phyloP scores from a whole-genome alignment of 2,329 filamentous ascomycete species.

The Verticillium albo-atrum region DNA sequence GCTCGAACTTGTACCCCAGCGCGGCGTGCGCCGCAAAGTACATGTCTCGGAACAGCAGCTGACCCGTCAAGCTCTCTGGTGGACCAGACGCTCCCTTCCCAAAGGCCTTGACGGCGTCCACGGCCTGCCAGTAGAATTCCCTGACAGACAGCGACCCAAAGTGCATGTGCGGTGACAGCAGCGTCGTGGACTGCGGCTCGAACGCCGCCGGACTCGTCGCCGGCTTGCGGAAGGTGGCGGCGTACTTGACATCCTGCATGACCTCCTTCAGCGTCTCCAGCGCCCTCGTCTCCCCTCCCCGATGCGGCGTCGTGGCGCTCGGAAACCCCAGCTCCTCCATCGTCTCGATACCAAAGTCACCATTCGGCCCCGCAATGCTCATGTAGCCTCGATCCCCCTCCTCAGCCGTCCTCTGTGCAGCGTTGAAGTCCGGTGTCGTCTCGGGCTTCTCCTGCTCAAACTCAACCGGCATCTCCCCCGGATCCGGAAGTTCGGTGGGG shows the following conservation, averaged over 20 bases:
- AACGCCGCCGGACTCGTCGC: conserved; percentile 72
- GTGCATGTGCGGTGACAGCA: conserved; percentile 69
- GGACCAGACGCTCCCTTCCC: conserved; percentile 53
- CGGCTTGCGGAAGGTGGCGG: conserved; percentile 71
- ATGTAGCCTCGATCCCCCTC: conserved; percentile 53
- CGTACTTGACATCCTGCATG: conserved; percentile 59
- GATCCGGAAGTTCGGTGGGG: conserved; percentile 57
- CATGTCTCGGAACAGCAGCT: conserved; percentile 77
- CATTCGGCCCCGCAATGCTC: conserved; percentile 59
- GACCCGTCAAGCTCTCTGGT: conserved; percentile 67
- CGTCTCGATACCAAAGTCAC: conserved; percentile 67
- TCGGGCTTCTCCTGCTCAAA: conserved; percentile 53
- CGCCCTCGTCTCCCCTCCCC: conserved; percentile 66
- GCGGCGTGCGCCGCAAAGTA: conserved; percentile 74
- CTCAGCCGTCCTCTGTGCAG: conserved; percentile 37
- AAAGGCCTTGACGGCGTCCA: conserved; percentile 55
- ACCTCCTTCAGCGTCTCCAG: conserved; percentile 54
- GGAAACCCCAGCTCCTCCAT: conserved; percentile 67
- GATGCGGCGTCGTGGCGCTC: conserved; percentile 59
- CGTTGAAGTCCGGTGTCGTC: conserved; percentile 55
- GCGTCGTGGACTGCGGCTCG: conserved; percentile 66
- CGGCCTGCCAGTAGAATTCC: conserved; percentile 68
- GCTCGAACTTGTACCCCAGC: conserved; percentile 58
- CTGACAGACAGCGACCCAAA: conserved; percentile 69
- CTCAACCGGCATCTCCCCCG: conserved; percentile 55